phyloP scores from a whole-genome alignment of 2,329 filamentous ascomycete genomes.

The Laburnicola sp. region DNA sequence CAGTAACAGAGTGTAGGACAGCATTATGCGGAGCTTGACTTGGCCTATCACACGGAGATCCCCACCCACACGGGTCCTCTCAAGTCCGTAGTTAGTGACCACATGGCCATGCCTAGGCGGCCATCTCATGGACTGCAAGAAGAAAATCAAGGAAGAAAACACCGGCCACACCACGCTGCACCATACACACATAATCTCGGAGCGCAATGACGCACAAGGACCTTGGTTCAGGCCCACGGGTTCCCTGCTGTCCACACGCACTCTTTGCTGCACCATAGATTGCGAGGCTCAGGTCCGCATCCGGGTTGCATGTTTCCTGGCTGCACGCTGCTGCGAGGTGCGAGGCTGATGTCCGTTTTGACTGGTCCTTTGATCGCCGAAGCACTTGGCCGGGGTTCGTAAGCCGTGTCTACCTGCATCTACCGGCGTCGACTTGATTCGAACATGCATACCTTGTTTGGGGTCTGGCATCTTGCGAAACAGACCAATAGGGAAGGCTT shows the following conservation, averaged over 20 bases:
- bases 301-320: not conserved
- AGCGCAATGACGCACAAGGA: not conserved
- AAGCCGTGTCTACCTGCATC: not conserved
- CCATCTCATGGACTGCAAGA: no score
- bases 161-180: no score
- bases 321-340: not conserved
- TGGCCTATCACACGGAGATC: not conserved
- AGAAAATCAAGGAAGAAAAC: no score
- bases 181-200: no score
- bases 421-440: not conserved
- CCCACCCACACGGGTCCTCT: not conserved
- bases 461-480: not conserved
- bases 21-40: not conserved
- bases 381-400: not conserved
- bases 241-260: not conserved
- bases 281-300: slow-evolving; percentile 5
- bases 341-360: not conserved
- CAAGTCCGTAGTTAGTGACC: not conserved
- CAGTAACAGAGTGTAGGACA: not conserved
- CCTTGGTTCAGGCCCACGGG: not conserved
- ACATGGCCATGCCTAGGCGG: no score
- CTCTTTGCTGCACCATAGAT: not conserved
- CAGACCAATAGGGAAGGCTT: not conserved
- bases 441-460: no score
- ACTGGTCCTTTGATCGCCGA: slow-evolving; percentile 10